Percentiles rank a stretch among this genome's conserved stretches.
Conservation (phyloP, 2,329 filamentous ascomycete species). For the Pseudopyrenochaeta lycopersici region DNA sequence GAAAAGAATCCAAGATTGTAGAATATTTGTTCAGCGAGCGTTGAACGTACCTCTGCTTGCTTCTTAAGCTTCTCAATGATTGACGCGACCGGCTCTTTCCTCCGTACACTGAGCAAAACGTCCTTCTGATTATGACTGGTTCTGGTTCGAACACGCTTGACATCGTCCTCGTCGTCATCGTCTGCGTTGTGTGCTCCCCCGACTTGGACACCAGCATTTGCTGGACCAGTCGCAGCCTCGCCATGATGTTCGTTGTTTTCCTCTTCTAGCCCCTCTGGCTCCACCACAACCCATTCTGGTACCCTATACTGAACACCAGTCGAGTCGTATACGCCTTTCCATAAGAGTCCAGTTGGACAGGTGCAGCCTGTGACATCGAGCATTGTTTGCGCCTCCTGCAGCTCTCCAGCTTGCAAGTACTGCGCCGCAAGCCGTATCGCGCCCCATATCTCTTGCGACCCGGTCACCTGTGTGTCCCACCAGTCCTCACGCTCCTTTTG, state of each 20-base stretch:
- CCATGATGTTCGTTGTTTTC: constrained; percentile 28
- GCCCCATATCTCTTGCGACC: constrained; percentile 80
- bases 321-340: constrained; percentile 56
- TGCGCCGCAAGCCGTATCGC: constrained; percentile 74
- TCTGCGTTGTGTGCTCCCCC: constrained; percentile 22
- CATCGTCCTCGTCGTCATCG: constrained; percentile 29
- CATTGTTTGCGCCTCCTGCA: constrained; percentile 74
- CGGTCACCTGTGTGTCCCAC: constrained; percentile 88
- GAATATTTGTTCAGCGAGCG: too few relatives aligned
- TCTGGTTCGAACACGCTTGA: constrained; percentile 45
- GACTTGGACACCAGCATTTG: background rate
- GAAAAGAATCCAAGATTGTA: too few relatives aligned
- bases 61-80: constrained; percentile 71
- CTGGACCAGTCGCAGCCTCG: background rate
- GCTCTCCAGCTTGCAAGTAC: constrained; percentile 66
- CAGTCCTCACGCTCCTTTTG: constrained; percentile 80
- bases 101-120: constrained; percentile 44
- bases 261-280: constrained; percentile 52
- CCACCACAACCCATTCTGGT: constrained; percentile 56
- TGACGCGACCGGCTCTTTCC: constrained; percentile 66
- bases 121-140: constrained; percentile 52
- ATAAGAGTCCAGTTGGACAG: constrained; percentile 54
- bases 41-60: constrained; percentile 71
- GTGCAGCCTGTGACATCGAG: constrained; percentile 75
- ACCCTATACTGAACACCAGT: constrained; percentile 54